Base-by-base conservation (phyloP, 768 basidiomycete species). In the Vishniacozyma victoriae region DNA sequence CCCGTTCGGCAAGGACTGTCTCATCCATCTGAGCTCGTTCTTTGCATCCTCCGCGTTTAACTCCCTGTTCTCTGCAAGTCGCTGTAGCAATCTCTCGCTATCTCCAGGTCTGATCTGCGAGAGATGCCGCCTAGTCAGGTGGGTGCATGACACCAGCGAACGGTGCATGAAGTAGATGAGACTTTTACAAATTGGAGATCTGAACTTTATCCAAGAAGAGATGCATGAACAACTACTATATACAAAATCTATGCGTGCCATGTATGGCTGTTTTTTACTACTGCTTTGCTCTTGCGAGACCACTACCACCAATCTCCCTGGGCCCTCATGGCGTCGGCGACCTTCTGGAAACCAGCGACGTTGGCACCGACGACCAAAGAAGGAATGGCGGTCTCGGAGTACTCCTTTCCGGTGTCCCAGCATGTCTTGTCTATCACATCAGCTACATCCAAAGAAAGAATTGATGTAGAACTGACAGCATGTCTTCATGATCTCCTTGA, bases 221-320 rank as follows among this genome's bases (percentile, higher is more conserved):
- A n/a, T n/a, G n/a, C n/a, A n/a, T n/a, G n/a, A n/a, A n/a, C n/a
- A n/a, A n/a, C n/a, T n/a, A n/a, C n/a, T n/a, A n/a, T n/a, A n/a
- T n/a, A n/a, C n/a, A n/a, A n/a, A n/a, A n/a, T n/a, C n/a, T n/a
- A n/a, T n/a, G 31, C n/a, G 31, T 33, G 31, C 11, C n/a, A 33
- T n/a, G 31, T 33, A 33, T 33, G n/a, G 31, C 31, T n/a, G 31
- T 11, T 33, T 11, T 33, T 33, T 33, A n/a, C 31, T 33, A n/a
- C 31, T 33, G 31, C 31, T 33, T n/a, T n/a, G n/a, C n/a, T n/a
- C n/a, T n/a, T n/a, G n/a, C n/a, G n/a, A n/a, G n/a, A 33, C n/a
- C 29, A 9, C 29, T 77, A 85, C 82, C 82, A 86, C 81, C 82
- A 84, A 65, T 84, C 83, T 44, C 84, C 84, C 42, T 85, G 83